Base-by-base conservation (phyloP, 2,329 filamentous ascomycete genomes). In the Claviceps cyperi region DNA sequence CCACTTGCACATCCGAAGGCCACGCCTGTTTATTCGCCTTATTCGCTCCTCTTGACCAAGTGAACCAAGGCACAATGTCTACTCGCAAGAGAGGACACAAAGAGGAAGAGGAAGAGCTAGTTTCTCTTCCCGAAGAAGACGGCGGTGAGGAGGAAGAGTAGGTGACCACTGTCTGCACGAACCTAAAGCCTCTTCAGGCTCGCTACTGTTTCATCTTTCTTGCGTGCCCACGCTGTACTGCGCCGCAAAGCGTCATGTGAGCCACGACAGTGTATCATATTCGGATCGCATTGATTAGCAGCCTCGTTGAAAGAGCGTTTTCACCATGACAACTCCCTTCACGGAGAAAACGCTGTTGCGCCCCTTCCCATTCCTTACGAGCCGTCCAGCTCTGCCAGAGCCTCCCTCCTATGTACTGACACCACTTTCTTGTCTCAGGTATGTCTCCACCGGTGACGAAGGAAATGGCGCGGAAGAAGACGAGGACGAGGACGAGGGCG, bases 71-170 rank as follows among this genome's bases (percentile, higher is more conserved):
- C 51, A 64, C 51, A 54, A 75, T 75, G 70, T 69, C 71, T 52
- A 63, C 67, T 58, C 73, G 73, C 59, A 76, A 76, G 72, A 72
- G 73, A 68, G 74, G 73, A 68, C 69, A 72, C 58, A 71, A 84
- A 47, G 82, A 84, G 22, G 72, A 74, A 56, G 70, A 74, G 60
- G 73, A 75, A 52, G 73, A 76, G 65, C 72, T 77, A 36, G 69
- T 77, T 53, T 74, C 73, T 53, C 71, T 77, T 50, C 73, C 74
- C 49, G 73, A 74, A 53, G 73, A 70, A 46, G 71, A 74, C 52
- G 71, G 68, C 43, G 71, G 73, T 59, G 72, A 75, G 58, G 73
- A 76, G 60, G 72, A 76, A 60, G 74, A 76, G 74, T 76, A 69
- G 70, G 73, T 61, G 37, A 38, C 21, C 8, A 43, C 28, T 7